Evolutionary conservation across 2,329 filamentous ascomycete genomes (phyloP), one percentile per base, ranked within the genome.

Genomic region (Apiospora marii): DNA sequence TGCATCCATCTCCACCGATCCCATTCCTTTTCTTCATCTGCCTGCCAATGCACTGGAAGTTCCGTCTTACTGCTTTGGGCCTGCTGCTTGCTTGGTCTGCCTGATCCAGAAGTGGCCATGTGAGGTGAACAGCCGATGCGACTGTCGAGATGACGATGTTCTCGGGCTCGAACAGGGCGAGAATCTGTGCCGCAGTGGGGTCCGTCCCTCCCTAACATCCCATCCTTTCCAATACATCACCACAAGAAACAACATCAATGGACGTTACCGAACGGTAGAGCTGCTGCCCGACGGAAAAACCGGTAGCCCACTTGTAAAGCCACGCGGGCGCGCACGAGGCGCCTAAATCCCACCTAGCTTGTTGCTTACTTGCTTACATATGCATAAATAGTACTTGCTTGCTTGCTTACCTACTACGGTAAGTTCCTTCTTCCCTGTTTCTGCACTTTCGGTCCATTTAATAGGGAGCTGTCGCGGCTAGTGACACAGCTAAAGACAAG

Each of bases 121-220:
- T 49, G 22, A 49, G 46, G 22, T 49, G 22, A 49, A 22, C 46
- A 48, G 44, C 16, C 44, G 51, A 61, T 61, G 53, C 53, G 53
- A 61, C 53, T 61, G 34, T 61, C 30, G 53, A 61, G 30, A 61
- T 61, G 53, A 61, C 53, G 53, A 61, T 37, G 30, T 61, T 61
- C 49, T 27, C 5, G 16, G 22, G 53, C 19, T 22, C 46, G 16
- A n/a, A 37, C 53, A 34, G 30, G 53, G 53, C 37, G 37, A 41
- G 37, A 8, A 41, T 61, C 49, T 53, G 27, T 61, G 16, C 53
- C 30, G 53, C 53, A 61, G 53, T 61, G 53, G 53, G 53, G 53
- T 61, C 3, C 1, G 19, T 30, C 27, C 27, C 27, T 49, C 19
- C 22, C 46, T 8, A 4, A 58, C 27, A 58, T n/a, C 5, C 27